phyloP scores from a whole-genome alignment of 2,329 filamentous ascomycete genomes.

The Emericellopsis atlantica region DNA sequence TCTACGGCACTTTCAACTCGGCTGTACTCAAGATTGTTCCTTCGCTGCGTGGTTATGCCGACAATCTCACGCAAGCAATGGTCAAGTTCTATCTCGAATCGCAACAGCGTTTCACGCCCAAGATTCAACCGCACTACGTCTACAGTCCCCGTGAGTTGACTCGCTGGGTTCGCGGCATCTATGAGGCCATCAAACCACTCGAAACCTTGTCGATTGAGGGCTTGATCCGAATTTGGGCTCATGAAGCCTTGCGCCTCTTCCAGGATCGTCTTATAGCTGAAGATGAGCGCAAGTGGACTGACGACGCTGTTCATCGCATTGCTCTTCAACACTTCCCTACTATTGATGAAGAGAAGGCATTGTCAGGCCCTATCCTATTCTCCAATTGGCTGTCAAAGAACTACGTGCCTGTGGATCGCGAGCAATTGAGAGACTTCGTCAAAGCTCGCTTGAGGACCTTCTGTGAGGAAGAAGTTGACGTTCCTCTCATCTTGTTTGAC shows the following conservation, averaged over 20 bases:
- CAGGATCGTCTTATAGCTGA: slow-evolving; percentile 93
- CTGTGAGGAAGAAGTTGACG: slow-evolving; percentile 98
- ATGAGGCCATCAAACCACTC: slow-evolving; percentile 88
- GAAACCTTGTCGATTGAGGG: slow-evolving; percentile 83
- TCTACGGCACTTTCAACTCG: slow-evolving; percentile 96
- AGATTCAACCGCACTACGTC: slow-evolving; percentile 97
- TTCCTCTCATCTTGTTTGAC: slow-evolving; percentile 97
- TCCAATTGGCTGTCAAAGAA: slow-evolving; percentile 99
- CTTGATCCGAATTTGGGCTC: slow-evolving; percentile 92
- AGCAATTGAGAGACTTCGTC: slow-evolving; percentile 91
- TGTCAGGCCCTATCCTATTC: slow-evolving; percentile 89
- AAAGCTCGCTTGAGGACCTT: slow-evolving; percentile 96
- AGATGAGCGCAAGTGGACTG: slow-evolving; percentile 90
- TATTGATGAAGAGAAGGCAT: slow-evolving; percentile 80
- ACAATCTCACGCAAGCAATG: slow-evolving; percentile 92
- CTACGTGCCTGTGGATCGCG: slow-evolving; percentile 91
- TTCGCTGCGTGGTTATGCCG: slow-evolving; percentile 85
- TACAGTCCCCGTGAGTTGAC: slow-evolving; percentile 98
- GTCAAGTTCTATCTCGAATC: slow-evolving; percentile 93
- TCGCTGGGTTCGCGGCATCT: slow-evolving; percentile 92
- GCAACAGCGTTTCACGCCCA: slow-evolving; percentile 84
- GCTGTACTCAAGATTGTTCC: slow-evolving; percentile 96
- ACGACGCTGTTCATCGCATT: slow-evolving; percentile 74
- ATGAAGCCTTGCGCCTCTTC: slow-evolving; percentile 91
- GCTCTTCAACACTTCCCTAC: slow-evolving; percentile 88